A percentile compares a stretch with the other conserved stretches of the same genome.
phyloP scores from a whole-genome alignment of 2,329 filamentous ascomycete species.

The Penicillium sp. region DNA sequence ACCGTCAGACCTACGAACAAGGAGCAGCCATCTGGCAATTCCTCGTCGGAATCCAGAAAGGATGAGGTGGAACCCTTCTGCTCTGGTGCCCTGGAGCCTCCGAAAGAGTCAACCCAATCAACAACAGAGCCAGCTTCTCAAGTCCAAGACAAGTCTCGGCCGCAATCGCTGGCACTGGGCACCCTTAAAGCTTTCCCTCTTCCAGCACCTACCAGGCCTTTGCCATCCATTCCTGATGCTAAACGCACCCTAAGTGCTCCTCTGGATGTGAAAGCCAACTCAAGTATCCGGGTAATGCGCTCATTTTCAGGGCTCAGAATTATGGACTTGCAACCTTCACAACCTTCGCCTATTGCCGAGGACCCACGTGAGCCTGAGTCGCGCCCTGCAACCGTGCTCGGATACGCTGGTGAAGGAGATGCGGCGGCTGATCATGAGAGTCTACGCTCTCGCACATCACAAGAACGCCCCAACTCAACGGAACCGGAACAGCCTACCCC shows the following conservation, averaged over 20 bases:
- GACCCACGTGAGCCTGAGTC: slow-evolving; percentile 6
- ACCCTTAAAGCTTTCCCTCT: slow-evolving; percentile 34
- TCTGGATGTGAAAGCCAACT: slow-evolving; percentile 6
- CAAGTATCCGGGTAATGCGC: slow-evolving; percentile 4
- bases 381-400: slow-evolving; percentile 10
- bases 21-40: not conserved
- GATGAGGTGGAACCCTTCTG: not conserved
- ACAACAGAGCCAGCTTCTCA: not conserved
- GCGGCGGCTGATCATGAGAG: slow-evolving; percentile 9
- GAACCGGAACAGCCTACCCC: slow-evolving; percentile 13
- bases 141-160: slow-evolving; percentile 14
- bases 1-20: not conserved
- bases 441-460: slow-evolving; percentile 4
- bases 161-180: slow-evolving; percentile 25
- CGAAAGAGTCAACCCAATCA: not conserved
- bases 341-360: slow-evolving; percentile 18
- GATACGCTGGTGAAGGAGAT: slow-evolving; percentile 6
- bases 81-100: not conserved
- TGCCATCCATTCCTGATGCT: slow-evolving; percentile 33
- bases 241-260: slow-evolving; percentile 6
- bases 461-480: slow-evolving; percentile 15
- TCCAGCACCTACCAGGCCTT: slow-evolving; percentile 35
- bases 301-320: not conserved
- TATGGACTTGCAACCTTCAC: slow-evolving; percentile 5
- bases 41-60: not conserved